These are phyloP conservation scores for Phytopythium mirpurense DNA, from an alignment of 352 stramenopile species.

Conservation along the genomic window DNA sequence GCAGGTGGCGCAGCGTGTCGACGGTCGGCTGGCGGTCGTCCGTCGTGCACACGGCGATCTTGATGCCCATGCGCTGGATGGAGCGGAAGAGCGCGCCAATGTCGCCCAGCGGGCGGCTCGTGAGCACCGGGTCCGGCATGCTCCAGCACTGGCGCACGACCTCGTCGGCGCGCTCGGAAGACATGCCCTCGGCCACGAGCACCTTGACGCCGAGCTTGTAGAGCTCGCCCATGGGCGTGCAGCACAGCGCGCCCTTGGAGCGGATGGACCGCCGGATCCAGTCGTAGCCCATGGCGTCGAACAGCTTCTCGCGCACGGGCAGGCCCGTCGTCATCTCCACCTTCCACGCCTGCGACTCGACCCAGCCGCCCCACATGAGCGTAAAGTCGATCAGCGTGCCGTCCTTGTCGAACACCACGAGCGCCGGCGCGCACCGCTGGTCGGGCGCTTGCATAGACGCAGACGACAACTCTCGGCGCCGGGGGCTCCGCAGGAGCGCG, in stretches of 20 bases:
- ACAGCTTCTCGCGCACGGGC: slow-evolving; percentile 80
- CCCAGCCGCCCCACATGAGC: slow-evolving; percentile 86
- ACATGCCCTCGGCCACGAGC: slow-evolving; percentile 69
- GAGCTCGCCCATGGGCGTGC: slow-evolving; percentile 80
- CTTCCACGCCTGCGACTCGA: slow-evolving; percentile 79
- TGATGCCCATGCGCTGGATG: slow-evolving; percentile 83
- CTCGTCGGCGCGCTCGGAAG: slow-evolving; percentile 42
- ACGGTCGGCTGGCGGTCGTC: slow-evolving; percentile 78
- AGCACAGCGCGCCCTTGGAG: slow-evolving; percentile 79
- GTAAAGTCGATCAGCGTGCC: slow-evolving; percentile 90
- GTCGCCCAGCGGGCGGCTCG: slow-evolving; percentile 66
- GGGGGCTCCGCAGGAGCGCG: background rate
- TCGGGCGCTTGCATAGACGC: too few species aligned
- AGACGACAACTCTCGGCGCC: too few species aligned
- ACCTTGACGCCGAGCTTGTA: slow-evolving; percentile 79
- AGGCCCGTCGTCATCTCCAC: slow-evolving; percentile 81
- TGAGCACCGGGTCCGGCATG: slow-evolving; percentile 75
- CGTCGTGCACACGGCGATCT: slow-evolving; percentile 87
- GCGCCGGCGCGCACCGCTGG: slow-evolving; percentile 45
- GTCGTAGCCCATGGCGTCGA: slow-evolving; percentile 85
- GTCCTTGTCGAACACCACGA: slow-evolving; percentile 89
- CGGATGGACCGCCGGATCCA: slow-evolving; percentile 77
- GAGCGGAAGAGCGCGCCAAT: slow-evolving; percentile 74
- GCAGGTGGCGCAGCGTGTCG: slow-evolving; percentile 70
- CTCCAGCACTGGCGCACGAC: slow-evolving; percentile 78